These are phyloP conservation scores for Aspergillus calidoustus DNA, from an alignment of 2,329 filamentous ascomycete genomes.

Conservation along the genomic window DNA sequence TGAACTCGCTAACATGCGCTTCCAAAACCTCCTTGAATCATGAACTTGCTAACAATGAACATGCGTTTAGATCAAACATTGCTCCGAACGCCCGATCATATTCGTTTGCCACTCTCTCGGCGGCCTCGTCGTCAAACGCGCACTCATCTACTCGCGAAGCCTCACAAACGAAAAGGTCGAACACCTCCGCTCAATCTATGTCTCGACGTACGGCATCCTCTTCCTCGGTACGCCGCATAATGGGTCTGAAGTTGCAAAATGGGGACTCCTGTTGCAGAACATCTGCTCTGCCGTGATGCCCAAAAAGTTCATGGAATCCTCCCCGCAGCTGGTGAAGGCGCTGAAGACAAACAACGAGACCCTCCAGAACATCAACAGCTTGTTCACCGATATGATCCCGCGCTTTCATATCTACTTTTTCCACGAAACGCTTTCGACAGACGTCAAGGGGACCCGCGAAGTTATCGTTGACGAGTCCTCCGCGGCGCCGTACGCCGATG, in stretches of 20 bases:
- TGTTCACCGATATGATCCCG: slow-evolving; percentile 73
- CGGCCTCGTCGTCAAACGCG: slow-evolving; percentile 72
- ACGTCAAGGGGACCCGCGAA: slow-evolving; percentile 65
- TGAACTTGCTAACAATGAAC: background rate
- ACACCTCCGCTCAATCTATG: slow-evolving; percentile 69
- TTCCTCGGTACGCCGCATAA: slow-evolving; percentile 79
- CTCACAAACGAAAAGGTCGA: slow-evolving; percentile 64
- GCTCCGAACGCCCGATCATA: slow-evolving; percentile 68
- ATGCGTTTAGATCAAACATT: slow-evolving; percentile 45
- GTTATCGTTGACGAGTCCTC: slow-evolving; percentile 73
- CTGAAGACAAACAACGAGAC: slow-evolving; percentile 76
- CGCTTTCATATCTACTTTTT: slow-evolving; percentile 76
- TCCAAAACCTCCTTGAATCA: no score
- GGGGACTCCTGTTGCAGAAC: slow-evolving; percentile 69
- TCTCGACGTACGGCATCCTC: slow-evolving; percentile 76
- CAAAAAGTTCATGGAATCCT: slow-evolving; percentile 68
- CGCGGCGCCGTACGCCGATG: slow-evolving; percentile 70
- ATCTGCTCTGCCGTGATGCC: slow-evolving; percentile 70
- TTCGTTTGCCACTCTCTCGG: slow-evolving; percentile 77
- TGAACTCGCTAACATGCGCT: no score
- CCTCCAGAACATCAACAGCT: slow-evolving; percentile 72
- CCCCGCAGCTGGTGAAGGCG: slow-evolving; percentile 69
- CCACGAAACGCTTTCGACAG: slow-evolving; percentile 74
- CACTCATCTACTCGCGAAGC: slow-evolving; percentile 69
- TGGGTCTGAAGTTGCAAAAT: slow-evolving; percentile 70